phyloP scores from a whole-genome alignment of 306 rosid genomes.

The peach (Prunus persica) region Prunus_persica_NCBIv2 NC_034014.1:10440501-10441000 shows the following conservation, averaged over 20 bases:
- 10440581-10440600: too few relatives aligned
- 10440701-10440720: not conserved
- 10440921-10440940: not conserved
- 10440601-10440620: too few relatives aligned
- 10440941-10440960: not conserved
- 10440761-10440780: not conserved
- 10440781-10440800: not conserved
- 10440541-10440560: too few relatives aligned
- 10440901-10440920: not conserved
- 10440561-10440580: too few relatives aligned
- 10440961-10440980: too few relatives aligned
- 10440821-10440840: not conserved
- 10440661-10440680: too few relatives aligned
- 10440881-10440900: not conserved
- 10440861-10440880: not conserved
- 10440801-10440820: not conserved
- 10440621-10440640: too few relatives aligned
- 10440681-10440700: too few relatives aligned
- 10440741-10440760: not conserved
- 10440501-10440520: too few relatives aligned
- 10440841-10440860: not conserved
- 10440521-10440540: too few relatives aligned
- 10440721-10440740: not conserved
- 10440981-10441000: not conserved
- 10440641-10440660: too few relatives aligned